Conservation (phyloP, 106 monocot species). For the Ottelia alismoides region DNA sequence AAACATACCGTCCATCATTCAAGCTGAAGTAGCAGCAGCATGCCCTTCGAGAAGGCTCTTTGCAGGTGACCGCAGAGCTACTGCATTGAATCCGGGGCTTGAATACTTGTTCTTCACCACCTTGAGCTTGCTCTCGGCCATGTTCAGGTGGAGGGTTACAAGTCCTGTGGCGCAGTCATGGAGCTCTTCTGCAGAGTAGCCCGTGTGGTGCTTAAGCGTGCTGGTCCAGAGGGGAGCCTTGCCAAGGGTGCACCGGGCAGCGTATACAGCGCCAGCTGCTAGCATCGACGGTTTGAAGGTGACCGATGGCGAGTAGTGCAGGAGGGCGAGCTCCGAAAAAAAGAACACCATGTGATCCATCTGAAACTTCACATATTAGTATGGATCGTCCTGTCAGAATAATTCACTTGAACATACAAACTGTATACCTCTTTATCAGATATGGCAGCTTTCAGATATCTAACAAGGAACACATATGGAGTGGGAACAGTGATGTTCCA, state of each 20-base stretch:
- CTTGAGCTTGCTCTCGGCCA: constrained; percentile 13
- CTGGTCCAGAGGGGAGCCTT: constrained; percentile 16
- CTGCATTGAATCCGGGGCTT: constrained; percentile 2
- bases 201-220: constrained; percentile 24
- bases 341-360: constrained; percentile 28
- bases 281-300: constrained; percentile 21
- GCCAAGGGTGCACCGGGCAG: constrained; percentile 18
- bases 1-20: no score
- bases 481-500: constrained; percentile 75
- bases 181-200: constrained; percentile 8
- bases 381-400: no score
- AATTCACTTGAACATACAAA: no score
- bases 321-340: constrained; percentile 27
- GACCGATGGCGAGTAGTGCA: constrained; percentile 11
- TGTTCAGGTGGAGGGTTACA: constrained; percentile 1
- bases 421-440: constrained; percentile 62
- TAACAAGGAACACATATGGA: constrained; percentile 46
- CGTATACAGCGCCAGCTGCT: constrained; percentile 33
- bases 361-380: no score
- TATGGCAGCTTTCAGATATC: constrained; percentile 50
- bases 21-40: no score
- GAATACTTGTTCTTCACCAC: constrained; percentile 16
- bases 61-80: constrained; percentile 13
- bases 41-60: no score
- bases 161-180: constrained; percentile 14